Conservation (phyloP, 345 rosid genomes). For the Eucalyptus sp. region DNA sequence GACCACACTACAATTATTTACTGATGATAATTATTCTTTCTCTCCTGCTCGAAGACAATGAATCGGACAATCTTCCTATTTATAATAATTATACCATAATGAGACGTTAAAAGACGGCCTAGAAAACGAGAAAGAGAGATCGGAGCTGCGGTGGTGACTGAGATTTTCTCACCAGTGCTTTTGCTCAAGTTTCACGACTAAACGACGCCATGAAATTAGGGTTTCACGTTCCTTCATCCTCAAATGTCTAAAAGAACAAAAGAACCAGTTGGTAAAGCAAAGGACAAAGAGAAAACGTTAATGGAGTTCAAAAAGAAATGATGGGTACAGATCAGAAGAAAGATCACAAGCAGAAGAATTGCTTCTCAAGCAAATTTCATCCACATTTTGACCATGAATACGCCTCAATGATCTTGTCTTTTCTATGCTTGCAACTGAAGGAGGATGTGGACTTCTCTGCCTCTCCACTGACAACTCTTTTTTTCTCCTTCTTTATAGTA, state of each 20-base stretch:
- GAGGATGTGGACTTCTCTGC: neutral
- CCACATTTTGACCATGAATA: neutral
- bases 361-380: neutral
- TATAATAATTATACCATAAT: neutral
- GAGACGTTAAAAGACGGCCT: neutral
- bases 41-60: neutral
- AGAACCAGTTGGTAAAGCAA: neutral
- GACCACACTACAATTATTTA: neutral
- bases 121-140: neutral
- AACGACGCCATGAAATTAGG: neutral
- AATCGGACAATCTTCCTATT: neutral
- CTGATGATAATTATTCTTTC: neutral
- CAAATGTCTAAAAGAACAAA: neutral
- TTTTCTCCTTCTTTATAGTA: neutral
- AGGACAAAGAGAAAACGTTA: neutral
- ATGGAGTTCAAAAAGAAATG: neutral
- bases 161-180: neutral
- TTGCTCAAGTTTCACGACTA: neutral
- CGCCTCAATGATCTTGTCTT: neutral
- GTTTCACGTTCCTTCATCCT: neutral
- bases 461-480: neutral
- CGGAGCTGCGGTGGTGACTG: neutral
- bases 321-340: neutral
- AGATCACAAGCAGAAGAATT: neutral
- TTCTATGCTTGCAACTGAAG: neutral